Percentiles rank a stretch among this genome's conserved stretches.
These are phyloP conservation scores for Wickerhamiella azyma DNA, from an alignment of 805 yeast genomes.

Conservation along the genomic window DNA sequence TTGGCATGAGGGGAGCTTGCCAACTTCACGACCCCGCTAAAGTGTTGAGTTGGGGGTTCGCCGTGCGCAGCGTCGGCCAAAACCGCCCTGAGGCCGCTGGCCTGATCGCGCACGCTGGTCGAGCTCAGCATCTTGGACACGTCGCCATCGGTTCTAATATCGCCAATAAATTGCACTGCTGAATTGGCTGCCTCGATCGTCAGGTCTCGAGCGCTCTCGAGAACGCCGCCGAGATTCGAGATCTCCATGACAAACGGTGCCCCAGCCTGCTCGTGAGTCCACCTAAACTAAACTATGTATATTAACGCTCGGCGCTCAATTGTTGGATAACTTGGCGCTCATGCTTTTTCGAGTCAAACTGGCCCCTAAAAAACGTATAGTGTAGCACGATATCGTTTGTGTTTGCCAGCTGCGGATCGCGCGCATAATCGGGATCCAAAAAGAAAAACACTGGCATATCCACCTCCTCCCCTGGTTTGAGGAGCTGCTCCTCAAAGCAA, in stretches of 20 bases:
- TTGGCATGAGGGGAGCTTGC: constrained; percentile 53
- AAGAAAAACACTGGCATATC: constrained; percentile 98
- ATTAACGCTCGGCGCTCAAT: background rate
- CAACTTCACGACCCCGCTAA: constrained; percentile 74
- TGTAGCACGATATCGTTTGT: constrained; percentile 81
- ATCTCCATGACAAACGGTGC: constrained; percentile 7
- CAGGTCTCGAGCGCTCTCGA: constrained; percentile 67
- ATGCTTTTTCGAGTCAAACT: constrained; percentile 11
- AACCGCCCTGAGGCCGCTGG: constrained; percentile 46
- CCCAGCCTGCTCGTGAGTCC: background rate
- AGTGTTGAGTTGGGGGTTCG: constrained; percentile 33
- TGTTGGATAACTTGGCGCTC: background rate
- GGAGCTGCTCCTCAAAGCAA: constrained; percentile 92
- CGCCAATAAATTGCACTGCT: constrained; percentile 46
- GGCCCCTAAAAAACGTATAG: constrained; percentile 67
- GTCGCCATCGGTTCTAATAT: constrained; percentile 47
- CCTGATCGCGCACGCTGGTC: constrained; percentile 48
- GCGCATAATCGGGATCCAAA: constrained; percentile 89
- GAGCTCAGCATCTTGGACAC: constrained; percentile 55
- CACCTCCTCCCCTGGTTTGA: constrained; percentile 91
- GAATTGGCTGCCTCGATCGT: constrained; percentile 75
- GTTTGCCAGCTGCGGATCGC: constrained; percentile 83
- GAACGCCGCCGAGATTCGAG: constrained; percentile 40
- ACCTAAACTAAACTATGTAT: too few relatives aligned
- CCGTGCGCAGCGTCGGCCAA: constrained; percentile 22